Evolutionary conservation across 2,329 filamentous ascomycete species (phyloP).

Genomic region (Ophiocordyceps camponoti-saundersi): DNA sequence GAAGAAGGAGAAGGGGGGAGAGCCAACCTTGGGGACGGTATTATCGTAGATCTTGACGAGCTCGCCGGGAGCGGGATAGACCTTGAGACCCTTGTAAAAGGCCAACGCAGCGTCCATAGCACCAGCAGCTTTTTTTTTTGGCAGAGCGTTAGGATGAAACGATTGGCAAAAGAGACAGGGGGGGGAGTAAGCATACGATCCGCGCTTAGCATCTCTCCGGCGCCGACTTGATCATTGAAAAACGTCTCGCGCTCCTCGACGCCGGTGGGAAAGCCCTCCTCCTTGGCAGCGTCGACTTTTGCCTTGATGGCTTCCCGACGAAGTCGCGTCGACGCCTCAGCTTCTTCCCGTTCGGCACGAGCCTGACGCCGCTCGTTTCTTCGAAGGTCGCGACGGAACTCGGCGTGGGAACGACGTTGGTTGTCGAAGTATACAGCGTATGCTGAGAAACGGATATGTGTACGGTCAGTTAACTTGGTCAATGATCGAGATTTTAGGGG

Average conservation of each 20-base stretch:
- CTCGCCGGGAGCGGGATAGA: slow-evolving; percentile 86
- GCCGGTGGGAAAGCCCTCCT: slow-evolving; percentile 79
- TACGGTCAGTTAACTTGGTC: neutral
- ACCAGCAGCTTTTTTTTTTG: slow-evolving; percentile 29
- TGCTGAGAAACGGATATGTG: neutral
- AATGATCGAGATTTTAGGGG: neutral
- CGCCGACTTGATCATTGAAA: slow-evolving; percentile 90
- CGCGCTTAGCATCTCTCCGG: slow-evolving; percentile 66
- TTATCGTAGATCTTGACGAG: slow-evolving; percentile 96
- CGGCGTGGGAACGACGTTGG: slow-evolving; percentile 43
- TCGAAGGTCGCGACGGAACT: slow-evolving; percentile 52
- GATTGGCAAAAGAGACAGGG: neutral
- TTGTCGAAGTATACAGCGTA: slow-evolving; percentile 56
- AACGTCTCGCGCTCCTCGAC: slow-evolving; percentile 89
- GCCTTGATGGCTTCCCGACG: slow-evolving; percentile 60
- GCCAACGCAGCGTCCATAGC: slow-evolving; percentile 71
- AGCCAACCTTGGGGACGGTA: slow-evolving; percentile 75
- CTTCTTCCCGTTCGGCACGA: slow-evolving; percentile 55
- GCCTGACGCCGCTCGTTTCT: slow-evolving; percentile 59
- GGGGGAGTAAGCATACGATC: slow-evolving; percentile 47
- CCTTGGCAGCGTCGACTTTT: slow-evolving; percentile 66
- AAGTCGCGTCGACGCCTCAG: slow-evolving; percentile 43
- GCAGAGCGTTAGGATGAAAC: neutral
- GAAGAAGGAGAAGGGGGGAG: neutral
- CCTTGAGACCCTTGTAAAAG: slow-evolving; percentile 98